Base-by-base conservation (phyloP, 176 grass and related monocot species). In the Bonia amplexicaulis region DNA sequence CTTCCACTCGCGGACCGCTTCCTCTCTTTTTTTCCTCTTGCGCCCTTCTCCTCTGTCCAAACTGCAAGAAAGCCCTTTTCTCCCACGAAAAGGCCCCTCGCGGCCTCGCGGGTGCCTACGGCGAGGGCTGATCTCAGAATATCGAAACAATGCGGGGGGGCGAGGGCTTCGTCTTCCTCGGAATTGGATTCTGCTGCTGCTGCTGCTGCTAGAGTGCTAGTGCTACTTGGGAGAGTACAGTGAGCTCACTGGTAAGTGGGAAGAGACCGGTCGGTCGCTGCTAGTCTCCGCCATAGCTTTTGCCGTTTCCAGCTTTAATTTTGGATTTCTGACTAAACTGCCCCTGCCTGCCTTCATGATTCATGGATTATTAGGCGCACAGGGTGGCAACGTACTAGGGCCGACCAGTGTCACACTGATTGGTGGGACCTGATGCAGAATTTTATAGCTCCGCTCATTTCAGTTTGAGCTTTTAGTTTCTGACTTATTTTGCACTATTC, bases 291-390 rank as follows among this genome's bases (percentile, higher is more conserved):
- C 74, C 86, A 67, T 80, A 40, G 80, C 82, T 91, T 94, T 94
- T 73, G 77, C 92, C 89, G 80, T 84, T 87, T 73, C 85, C 75
- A 91, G 86, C 85, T 87, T 76, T 65, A 62, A 69, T 83, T 84
- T 65, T 66, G 17, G 47, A 17, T 8, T 44, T 23, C 6, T 16
- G 31, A 91, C 83, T 20, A 67, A 87, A 94, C 39, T 94, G 31
- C 80, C 86, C 86, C 55, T 72, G 29, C 74, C 25, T 52, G 29
- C 20, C 48, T 49, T 6, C 33, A 79, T 74, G 76, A 67, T 65
- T 19, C 41, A 44, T 12, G 25, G 82, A 88, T 42, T 77, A n/a
- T 52, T 71, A 64, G 9, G 54, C 8, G 72, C 66, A 88, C 86
- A 45, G 4, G 1, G 29, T 25, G 44, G 71, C 46, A 0, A 16